These are phyloP conservation scores for Ceriops zippeliana DNA, from an alignment of 345 rosid species.

Conservation along the genomic window DNA sequence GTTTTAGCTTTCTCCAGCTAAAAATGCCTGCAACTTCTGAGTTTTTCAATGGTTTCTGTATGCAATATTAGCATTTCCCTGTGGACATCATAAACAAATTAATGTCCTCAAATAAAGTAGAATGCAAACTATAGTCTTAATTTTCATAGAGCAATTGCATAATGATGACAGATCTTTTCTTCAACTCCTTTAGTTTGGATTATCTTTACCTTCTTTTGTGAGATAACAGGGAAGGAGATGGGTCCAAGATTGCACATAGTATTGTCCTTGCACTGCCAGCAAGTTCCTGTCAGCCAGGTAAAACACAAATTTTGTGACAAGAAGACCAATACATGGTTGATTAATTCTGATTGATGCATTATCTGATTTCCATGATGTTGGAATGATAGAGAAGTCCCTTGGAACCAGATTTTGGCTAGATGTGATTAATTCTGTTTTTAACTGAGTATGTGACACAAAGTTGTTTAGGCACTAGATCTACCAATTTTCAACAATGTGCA, in stretches of 20 bases:
- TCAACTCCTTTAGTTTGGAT: background rate
- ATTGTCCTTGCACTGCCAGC: constrained; percentile 15
- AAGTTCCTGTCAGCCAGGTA: constrained; percentile 17
- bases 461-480: background rate
- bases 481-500: background rate
- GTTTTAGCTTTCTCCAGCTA: background rate
- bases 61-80: no score
- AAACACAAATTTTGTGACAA: background rate
- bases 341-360: background rate
- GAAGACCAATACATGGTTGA: no score
- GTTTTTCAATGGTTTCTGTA: no score
- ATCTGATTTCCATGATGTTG: background rate
- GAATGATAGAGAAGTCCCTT: background rate
- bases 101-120: no score
- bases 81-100: no score
- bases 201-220: constrained; percentile 9
- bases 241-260: constrained; percentile 3
- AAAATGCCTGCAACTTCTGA: no score
- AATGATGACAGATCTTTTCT: background rate
- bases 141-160: background rate
- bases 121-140: background rate
- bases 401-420: background rate
- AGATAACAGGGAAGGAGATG: constrained; percentile 14
- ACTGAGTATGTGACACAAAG: background rate
- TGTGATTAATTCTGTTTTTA: background rate